These are phyloP conservation scores for Bothriochloa decipiens DNA, from an alignment of 176 grass and related monocot species.

Conservation along the genomic window DNA sequence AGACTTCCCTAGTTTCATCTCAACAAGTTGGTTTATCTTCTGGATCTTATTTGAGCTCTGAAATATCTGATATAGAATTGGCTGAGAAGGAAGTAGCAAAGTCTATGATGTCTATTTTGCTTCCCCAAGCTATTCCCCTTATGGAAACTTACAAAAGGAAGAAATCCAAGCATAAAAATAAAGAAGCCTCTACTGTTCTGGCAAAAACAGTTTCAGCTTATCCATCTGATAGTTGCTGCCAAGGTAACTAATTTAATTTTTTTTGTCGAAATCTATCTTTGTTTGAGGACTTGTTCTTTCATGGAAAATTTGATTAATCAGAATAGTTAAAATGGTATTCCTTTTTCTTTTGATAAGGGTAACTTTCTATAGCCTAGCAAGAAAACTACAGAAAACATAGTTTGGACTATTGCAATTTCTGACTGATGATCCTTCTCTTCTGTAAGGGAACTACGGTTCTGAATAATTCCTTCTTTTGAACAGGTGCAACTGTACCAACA, in stretches of 20 bases:
- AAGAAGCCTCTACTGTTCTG: constrained; percentile 32
- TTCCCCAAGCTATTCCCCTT: constrained; percentile 87
- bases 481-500: constrained; percentile 42
- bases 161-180: constrained; percentile 57
- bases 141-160: constrained; percentile 64
- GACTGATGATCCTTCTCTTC: not conserved
- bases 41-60: constrained; percentile 73
- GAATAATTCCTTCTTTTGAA: constrained; percentile 36
- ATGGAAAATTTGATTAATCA: constrained; percentile 26
- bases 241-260: constrained; percentile 58
- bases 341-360: constrained; percentile 24
- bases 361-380: constrained; percentile 33
- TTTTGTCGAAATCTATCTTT: constrained; percentile 36
- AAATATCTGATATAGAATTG: constrained; percentile 65
- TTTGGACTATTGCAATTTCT: not conserved
- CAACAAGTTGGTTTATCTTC: constrained; percentile 54
- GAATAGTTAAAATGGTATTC: constrained; percentile 10
- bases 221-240: constrained; percentile 38
- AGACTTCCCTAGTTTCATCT: constrained; percentile 59
- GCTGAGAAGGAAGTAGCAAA: constrained; percentile 67
- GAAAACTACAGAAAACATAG: constrained; percentile 9
- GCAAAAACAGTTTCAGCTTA: constrained; percentile 23
- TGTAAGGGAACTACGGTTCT: constrained; percentile 21
- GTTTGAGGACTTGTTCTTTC: not conserved
- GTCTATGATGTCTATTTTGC: constrained; percentile 87